Conservation (phyloP, 352 stramenopile species). For the Globisporangium megalacanthum region DNA sequence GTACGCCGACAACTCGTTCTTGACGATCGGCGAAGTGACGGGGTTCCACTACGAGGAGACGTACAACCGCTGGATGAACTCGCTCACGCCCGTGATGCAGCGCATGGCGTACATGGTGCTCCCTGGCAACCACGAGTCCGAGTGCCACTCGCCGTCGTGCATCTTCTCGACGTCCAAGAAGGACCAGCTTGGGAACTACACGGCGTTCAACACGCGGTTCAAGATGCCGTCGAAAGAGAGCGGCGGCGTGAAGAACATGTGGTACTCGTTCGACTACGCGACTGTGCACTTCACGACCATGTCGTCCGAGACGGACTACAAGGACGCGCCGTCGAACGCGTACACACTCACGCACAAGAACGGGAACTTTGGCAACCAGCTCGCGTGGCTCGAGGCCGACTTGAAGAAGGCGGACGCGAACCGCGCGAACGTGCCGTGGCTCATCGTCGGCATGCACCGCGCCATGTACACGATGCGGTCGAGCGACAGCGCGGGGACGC, state of each 20-base stretch:
- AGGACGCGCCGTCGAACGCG: constrained; percentile 29
- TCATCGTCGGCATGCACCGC: constrained; percentile 51
- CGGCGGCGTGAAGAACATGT: constrained; percentile 68
- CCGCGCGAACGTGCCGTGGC: constrained; percentile 36
- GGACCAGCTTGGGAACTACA: constrained; percentile 70
- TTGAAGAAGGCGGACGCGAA: constrained; percentile 40
- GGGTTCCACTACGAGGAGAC: constrained; percentile 85
- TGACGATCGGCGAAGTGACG: constrained; percentile 14
- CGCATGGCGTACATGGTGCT: constrained; percentile 78
- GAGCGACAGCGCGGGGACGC: constrained; percentile 14
- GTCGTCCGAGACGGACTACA: constrained; percentile 72
- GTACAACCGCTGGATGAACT: constrained; percentile 84
- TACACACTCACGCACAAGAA: constrained; percentile 26
- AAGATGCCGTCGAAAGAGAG: constrained; percentile 79
- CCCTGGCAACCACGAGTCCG: constrained; percentile 84
- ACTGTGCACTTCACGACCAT: constrained; percentile 80
- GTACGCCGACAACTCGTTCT: constrained; percentile 32
- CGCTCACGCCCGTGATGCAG: constrained; percentile 41
- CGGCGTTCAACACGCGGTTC: constrained; percentile 80
- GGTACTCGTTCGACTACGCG: constrained; percentile 85
- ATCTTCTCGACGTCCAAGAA: constrained; percentile 37
- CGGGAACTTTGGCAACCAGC: constrained; percentile 44
- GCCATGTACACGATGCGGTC: constrained; percentile 26
- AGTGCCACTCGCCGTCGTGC: constrained; percentile 75
- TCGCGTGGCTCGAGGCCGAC: constrained; percentile 45